Conservation (phyloP, 2,329 filamentous ascomycete species). For the Talaromyces funiculosus region DNA sequence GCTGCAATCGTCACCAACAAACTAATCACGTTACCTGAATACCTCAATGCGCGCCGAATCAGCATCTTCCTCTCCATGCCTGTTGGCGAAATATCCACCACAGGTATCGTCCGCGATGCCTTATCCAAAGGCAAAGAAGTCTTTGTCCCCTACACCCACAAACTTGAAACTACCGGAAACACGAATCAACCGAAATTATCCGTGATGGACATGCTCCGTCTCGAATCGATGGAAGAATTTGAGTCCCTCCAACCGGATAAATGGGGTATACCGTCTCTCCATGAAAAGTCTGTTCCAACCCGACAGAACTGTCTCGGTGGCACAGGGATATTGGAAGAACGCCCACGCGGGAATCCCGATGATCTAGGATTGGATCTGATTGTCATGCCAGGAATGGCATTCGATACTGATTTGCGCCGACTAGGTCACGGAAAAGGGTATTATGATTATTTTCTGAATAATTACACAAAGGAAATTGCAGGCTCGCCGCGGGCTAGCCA, state of each 20-base stretch:
- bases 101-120: conserved; percentile 74
- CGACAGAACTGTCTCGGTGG: conserved; percentile 71
- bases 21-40: conserved; percentile 65
- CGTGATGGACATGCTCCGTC: conserved; percentile 91
- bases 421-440: conserved; percentile 94
- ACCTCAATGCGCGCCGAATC: conserved; percentile 66
- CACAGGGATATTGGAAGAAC: conserved; percentile 35
- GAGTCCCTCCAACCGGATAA: conserved; percentile 68
- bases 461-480: conserved; percentile 53
- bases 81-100: conserved; percentile 75
- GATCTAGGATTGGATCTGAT: conserved; percentile 67
- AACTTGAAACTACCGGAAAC: conserved; percentile 30
- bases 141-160: conserved; percentile 85
- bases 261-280: conserved; percentile 93
- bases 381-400: conserved; percentile 87
- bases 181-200: conserved; percentile 49
- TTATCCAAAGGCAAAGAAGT: conserved; percentile 73
- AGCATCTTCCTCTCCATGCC: conserved; percentile 95
- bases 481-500: conserved; percentile 27
- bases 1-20: conserved; percentile 60
- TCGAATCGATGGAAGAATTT: conserved; percentile 70
- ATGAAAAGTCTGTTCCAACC: conserved; percentile 56
- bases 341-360: conserved; percentile 13
- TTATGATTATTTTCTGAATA: conserved; percentile 87
- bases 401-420: conserved; percentile 68